A percentile compares a stretch with the other conserved stretches of the same genome.
Conservation (phyloP, 2,329 filamentous ascomycete species). For the Drechslerella stenobrocha region DNA sequence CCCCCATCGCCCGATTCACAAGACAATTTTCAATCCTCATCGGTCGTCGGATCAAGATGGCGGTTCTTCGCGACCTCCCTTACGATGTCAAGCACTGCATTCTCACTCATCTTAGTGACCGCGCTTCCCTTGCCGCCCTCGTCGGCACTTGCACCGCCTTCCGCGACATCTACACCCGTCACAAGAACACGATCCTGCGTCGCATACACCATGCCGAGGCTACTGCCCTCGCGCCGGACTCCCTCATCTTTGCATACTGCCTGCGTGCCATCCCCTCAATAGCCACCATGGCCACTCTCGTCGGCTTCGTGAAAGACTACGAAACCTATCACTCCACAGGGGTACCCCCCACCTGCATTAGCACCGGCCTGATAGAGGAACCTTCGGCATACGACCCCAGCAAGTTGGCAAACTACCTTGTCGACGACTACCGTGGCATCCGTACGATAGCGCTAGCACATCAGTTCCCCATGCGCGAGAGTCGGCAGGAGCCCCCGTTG, state of each 20-base stretch:
- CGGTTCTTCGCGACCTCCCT: constrained; percentile 16
- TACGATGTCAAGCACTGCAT: constrained; percentile 37
- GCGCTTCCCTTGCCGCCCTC: constrained; percentile 4
- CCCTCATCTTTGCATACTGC: constrained; percentile 26
- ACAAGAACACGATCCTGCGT: constrained; percentile 20
- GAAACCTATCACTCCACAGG: constrained; percentile 6
- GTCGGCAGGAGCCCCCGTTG: constrained; percentile 11
- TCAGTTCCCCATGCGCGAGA: constrained; percentile 9
- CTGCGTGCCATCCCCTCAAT: constrained; percentile 7
- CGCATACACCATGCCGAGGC: constrained; percentile 27
- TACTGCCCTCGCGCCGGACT: constrained; percentile 21
- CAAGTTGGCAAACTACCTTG: constrained; percentile 9
- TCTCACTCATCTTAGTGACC: constrained; percentile 17
- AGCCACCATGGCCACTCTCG: constrained; percentile 1
- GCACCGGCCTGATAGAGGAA: not conserved
- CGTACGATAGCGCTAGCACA: constrained; percentile 29
- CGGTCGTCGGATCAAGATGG: constrained; percentile 6
- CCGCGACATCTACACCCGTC: constrained; percentile 15
- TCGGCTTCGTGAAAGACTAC: constrained; percentile 5
- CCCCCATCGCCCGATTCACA: no score
- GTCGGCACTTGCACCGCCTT: constrained; percentile 18
- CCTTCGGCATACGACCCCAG: not conserved
- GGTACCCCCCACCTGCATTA: not conserved
- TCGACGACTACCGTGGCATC: constrained; percentile 32
- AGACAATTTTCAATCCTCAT: no score